Base-by-base conservation (phyloP, 495 filamentous ascomycete species). In the Neurospora terricola region DNA sequence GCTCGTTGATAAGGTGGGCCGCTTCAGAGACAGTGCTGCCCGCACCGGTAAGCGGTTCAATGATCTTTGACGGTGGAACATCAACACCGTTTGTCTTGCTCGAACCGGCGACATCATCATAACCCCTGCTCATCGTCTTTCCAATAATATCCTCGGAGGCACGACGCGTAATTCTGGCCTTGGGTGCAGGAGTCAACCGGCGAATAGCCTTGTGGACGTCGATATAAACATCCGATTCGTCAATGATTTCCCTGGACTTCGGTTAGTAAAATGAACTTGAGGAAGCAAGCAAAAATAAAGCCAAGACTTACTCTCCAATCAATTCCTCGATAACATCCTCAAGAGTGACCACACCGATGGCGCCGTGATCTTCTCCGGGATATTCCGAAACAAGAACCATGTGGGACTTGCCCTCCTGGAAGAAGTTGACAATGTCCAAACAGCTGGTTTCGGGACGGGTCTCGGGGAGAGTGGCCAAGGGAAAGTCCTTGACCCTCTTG, bases 291-390 rank as follows among this genome's bases (percentile, higher is more conserved):
- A 38, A 54, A n/a, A 43, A 36, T 66, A 10, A 30, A 59, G 48
- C n/a, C 34, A 34, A 42, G 23, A 90, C 93, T 78, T 87, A 95
- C 92, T 99, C 96, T 80, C 96, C 96, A 80, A 99, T 98, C 42
- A 99, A 84, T 80, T 99, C 96, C 80, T 99, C 96, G 74, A 98
- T 98, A 12, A 98, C 96, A 83, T 99, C 96, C 81, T 99, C 96
- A 4, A 99, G 83, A 0, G 96, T 99, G 12, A 98, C 92, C 1
- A 99, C 96, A 30, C 96, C 96, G 18, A 97, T 83, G 1, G 94
- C 93, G 43, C 96, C 96, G 73, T 91, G 89, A 77, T 96, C 90
- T 74, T 96, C 91, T 14, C 96, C 94, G 3, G 96, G 96, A 73
- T 86, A 90, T 76, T 97, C 92, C 8, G 94, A 97, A 11, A 98